phyloP scores from a whole-genome alignment of 2,329 filamentous ascomycete genomes.

The Sporothrix humicola region DNA sequence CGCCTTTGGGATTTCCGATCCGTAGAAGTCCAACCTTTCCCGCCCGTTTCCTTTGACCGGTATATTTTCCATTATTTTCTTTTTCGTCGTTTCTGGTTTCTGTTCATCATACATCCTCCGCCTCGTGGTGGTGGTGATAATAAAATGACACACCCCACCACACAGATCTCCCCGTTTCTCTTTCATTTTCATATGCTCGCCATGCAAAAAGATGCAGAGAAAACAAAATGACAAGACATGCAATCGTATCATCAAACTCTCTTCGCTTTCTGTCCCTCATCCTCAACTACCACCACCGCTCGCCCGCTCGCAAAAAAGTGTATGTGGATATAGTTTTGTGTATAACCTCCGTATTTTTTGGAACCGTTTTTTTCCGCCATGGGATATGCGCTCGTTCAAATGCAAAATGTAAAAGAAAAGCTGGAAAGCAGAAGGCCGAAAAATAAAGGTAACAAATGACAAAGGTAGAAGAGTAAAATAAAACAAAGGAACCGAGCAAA shows the following conservation, averaged over 20 bases:
- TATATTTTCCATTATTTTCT: neutral
- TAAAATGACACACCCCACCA: slow-evolving; percentile 26
- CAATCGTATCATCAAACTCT: slow-evolving; percentile 1
- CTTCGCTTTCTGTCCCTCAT: neutral
- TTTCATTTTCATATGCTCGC: neutral
- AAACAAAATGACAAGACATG: slow-evolving; percentile 12
- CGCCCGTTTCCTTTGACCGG: neutral
- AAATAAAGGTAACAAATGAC: neutral
- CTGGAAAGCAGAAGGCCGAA: neutral
- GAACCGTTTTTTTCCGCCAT: neutral
- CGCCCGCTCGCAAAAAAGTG: neutral
- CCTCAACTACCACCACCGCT: neutral
- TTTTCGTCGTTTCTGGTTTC: neutral
- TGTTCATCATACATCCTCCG: neutral
- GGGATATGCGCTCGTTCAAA: slow-evolving; percentile 19
- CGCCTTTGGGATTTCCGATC: neutral
- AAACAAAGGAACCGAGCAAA: slow-evolving; percentile 26
- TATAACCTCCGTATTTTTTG: slow-evolving; percentile 12
- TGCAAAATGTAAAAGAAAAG: slow-evolving; percentile 1
- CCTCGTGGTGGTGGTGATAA: slow-evolving; percentile 12
- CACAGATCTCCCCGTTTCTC: neutral
- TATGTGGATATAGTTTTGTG: slow-evolving; percentile 18
- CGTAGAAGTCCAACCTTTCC: neutral
- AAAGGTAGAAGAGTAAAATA: neutral
- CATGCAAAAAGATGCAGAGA: neutral